Percentiles rank a stretch among this genome's conserved stretches.
Conservation (phyloP, 139 green algal genomes). For the Asterochloris sp. region DNA sequence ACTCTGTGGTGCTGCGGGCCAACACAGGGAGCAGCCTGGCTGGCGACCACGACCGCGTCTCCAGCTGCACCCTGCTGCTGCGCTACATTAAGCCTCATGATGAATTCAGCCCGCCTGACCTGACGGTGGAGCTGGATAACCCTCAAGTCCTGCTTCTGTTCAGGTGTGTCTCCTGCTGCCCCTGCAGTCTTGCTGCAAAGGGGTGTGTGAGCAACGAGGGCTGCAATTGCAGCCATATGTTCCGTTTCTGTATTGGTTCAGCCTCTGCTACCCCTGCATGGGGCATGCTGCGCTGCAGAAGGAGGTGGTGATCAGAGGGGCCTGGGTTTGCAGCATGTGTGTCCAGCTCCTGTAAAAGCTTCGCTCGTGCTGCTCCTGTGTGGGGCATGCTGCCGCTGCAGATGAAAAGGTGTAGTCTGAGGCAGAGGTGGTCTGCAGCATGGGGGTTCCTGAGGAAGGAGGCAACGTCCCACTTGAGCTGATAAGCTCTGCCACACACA, state of each 20-base stretch:
- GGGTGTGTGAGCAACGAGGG: too few species aligned
- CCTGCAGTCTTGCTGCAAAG: neutral
- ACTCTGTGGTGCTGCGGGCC: constrained; percentile 43
- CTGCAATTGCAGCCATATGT: too few species aligned
- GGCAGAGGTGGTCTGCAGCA: too few species aligned
- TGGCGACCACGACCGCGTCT: neutral
- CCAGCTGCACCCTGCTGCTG: constrained; percentile 18
- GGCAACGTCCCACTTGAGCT: too few species aligned
- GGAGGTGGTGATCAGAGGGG: too few species aligned
- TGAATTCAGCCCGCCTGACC: neutral
- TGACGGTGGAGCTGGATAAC: constrained; percentile 43
- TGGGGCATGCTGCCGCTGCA: neutral
- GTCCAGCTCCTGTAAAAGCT: neutral
- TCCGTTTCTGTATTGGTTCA: too few species aligned
- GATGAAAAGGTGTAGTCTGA: too few species aligned
- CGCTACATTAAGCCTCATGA: constrained; percentile 11
- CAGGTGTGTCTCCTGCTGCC: constrained; percentile 9
- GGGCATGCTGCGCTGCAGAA: too few species aligned
- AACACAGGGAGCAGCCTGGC: constrained; percentile 1
- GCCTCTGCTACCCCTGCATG: too few species aligned
- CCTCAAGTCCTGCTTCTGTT: constrained; percentile 45
- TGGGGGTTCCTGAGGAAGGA: too few species aligned
- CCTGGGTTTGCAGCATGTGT: neutral
- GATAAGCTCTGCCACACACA: too few species aligned
- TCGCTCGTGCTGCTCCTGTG: neutral